Evolutionary conservation across 305 asterid genomes (phyloP), one percentile per base, ranked within the genome.

Genomic region (Caryopteris hybrid): DNA sequence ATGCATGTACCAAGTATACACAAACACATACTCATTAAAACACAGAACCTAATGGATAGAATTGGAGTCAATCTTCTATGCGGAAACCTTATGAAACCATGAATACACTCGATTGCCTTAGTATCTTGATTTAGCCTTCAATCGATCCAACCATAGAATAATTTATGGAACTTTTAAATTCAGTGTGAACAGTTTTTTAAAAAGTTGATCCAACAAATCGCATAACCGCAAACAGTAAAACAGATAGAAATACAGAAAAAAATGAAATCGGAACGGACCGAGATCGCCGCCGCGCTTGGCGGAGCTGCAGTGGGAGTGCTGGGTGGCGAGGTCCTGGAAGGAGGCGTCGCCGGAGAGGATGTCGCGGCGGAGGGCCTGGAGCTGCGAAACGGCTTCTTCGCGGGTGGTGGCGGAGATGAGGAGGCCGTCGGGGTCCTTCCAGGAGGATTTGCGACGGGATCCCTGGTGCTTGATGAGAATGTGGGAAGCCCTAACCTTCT

Each of bases 261-360:
- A 47, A 46, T 14, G 50, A 17, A 8, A 43, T 29, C 31, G 75
- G 39, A 22, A 60, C 85, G 14, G 46, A 92, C 98, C 98, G 51
- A 92, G 89, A 85, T 92, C 96, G 23, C 98, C 97, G 69, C 95
- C 92, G 67, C 97, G 95, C 79, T 90, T 92, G 73, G 96, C 95
- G 72, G 97, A 92, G 86, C 70, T 85, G 77, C 98, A 92, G 75
- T 92, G 92, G 4, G 98, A 92, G 83, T 76, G 73, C 39, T 71
- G 57, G 16, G 83, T 33, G 39, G 98, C 98, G 55, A 92, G 72
- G 41, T 85, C 94, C 55, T 83, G 60, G 72, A 92, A 92, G 53
- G 84, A 80, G 52, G 84, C 86, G n/a, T 78, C 81, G 8, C 88
- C 97, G 17, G 90, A 66, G 17, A 86, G 76, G 78, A 89, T 81